Percentiles rank a stretch among this genome's conserved stretches.
Conservation (phyloP, 2,329 filamentous ascomycete genomes). For the Colletotrichum karsti region DNA sequence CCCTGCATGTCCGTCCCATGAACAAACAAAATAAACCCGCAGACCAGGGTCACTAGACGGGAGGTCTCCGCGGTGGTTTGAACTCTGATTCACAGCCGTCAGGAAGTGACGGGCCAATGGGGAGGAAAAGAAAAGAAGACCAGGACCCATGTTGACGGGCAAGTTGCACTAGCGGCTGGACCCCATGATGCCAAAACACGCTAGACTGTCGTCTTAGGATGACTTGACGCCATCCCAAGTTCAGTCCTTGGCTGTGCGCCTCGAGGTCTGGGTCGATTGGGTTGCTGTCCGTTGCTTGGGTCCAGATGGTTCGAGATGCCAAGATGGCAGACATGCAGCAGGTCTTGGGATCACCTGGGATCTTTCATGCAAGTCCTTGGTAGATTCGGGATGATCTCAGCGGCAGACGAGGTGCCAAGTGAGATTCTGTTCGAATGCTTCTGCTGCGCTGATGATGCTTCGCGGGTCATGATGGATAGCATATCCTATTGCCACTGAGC, state of each 20-base stretch:
- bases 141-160: background rate
- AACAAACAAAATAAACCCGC: constrained; percentile 6
- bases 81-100: constrained; percentile 11
- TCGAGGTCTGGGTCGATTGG: background rate
- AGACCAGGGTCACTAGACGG: background rate
- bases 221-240: constrained; percentile 20
- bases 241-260: background rate
- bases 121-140: background rate
- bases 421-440: background rate
- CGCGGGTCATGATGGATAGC: too few relatives aligned
- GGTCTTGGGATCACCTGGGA: background rate
- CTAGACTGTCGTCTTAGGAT: background rate
- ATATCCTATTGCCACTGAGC: background rate
- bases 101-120: background rate
- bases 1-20: constrained; percentile 14
- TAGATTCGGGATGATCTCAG: background rate
- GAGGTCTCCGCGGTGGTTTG: constrained; percentile 16
- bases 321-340: constrained; percentile 1
- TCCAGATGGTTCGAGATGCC: background rate
- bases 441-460: too few relatives aligned
- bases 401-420: background rate
- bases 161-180: background rate
- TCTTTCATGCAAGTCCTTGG: background rate
- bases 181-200: constrained; percentile 24
- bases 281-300: background rate